Base-by-base conservation (phyloP, 257 asterid species). In the Eustoma russellianum region DNA sequence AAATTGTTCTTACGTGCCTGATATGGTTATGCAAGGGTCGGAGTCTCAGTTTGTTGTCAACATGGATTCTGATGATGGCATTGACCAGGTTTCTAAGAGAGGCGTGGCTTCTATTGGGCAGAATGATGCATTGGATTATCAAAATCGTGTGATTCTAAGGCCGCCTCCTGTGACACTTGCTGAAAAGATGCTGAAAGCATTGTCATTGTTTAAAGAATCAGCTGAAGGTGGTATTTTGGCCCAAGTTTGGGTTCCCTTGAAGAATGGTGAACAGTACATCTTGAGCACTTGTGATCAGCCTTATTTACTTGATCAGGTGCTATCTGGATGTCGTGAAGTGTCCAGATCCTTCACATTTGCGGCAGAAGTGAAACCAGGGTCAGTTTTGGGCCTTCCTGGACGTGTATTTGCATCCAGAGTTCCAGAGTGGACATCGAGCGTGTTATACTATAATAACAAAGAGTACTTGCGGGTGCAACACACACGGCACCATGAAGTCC, bases 371-470 rank as follows among this genome's bases (percentile, higher is more conserved):
- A 86, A 75, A 60, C 62, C 82, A 9, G 81, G 82, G 33, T 80
- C 79, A 34, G 55, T 69, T 54, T 65, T 63, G 3, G 98, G 96
- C 61, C 98, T 91, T 74, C 95, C 95, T 16, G 87, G 98, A 56
- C 94, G 98, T 38, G 98, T 91, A 38, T 91, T 76, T 71, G 50
- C 76, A 41, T 86, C 96, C 5, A 78, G 71, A 67, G 66, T 84
- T 46, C 96, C 95, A 9, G 98, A 87, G 72, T 91, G 98, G 98
- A 87, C 98, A 11, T 82, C 98, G 66, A 82, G 81, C 65, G 80
- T 91, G 44, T 33, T 48, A 72, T 91, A 78, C 74, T 91, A 91
- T 62, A 80, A 63, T 38, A 73, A 77, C 69, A 70, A 74, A 16
- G 98, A 90, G 79, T 90, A 82, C 63, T 47, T 82, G 51, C 74